These are phyloP conservation scores for Lactarius evosmus DNA, from an alignment of 768 basidiomycete genomes.

Conservation along the genomic window DNA sequence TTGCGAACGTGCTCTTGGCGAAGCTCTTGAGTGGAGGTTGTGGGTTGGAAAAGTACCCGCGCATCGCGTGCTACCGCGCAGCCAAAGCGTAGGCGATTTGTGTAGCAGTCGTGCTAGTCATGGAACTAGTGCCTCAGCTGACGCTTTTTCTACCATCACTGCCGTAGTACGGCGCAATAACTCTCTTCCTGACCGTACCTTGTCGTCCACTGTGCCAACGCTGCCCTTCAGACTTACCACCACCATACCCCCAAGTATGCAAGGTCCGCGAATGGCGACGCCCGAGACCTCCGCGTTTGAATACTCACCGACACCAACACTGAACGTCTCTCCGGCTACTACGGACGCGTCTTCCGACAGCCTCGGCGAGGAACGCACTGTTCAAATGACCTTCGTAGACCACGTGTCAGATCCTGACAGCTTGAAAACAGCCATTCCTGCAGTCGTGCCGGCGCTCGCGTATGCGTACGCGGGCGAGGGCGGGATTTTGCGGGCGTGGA, in stretches of 20 bases:
- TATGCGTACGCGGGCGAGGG: slow-evolving; percentile 29
- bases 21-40: slow-evolving; percentile 85
- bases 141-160: neutral
- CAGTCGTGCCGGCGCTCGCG: slow-evolving; percentile 21
- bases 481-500: slow-evolving; percentile 27
- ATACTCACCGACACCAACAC: slow-evolving; percentile 28
- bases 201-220: neutral
- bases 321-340: slow-evolving; percentile 25
- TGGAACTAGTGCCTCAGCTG: neutral
- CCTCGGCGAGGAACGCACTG: slow-evolving; percentile 26
- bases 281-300: slow-evolving; percentile 16
- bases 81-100: slow-evolving; percentile 21
- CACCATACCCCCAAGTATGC: slow-evolving; percentile 5
- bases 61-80: slow-evolving; percentile 15
- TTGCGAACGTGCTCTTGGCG: slow-evolving; percentile 85
- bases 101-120: neutral
- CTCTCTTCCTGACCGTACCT: slow-evolving; percentile 12
- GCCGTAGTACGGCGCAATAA: slow-evolving; percentile 15
- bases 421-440: slow-evolving; percentile 12
- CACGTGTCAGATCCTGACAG: slow-evolving; percentile 16
- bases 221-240: neutral
- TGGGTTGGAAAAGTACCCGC: slow-evolving; percentile 77
- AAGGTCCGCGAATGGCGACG: slow-evolving; percentile 17
- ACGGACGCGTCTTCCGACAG: slow-evolving; percentile 28
- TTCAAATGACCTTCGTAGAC: slow-evolving; percentile 26